Evolutionary conservation across 2,329 filamentous ascomycete species (phyloP).

Genomic region (Aspergillus carbonarius): DNA sequence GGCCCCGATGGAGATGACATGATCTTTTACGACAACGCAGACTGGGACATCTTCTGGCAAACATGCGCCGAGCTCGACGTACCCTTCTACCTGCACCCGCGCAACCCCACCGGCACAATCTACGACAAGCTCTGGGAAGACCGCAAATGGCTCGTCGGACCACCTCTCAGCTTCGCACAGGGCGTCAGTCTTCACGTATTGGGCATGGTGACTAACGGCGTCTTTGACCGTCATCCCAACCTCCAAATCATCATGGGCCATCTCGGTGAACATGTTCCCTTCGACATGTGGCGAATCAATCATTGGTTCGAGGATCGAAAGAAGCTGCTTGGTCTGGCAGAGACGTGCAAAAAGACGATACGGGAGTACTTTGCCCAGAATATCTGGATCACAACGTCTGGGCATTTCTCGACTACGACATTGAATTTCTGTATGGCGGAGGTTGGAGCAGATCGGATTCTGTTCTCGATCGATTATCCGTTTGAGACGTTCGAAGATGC

Average conservation of each 20-base stretch:
- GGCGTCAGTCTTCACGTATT: slow-evolving; percentile 60
- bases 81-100: slow-evolving; percentile 64
- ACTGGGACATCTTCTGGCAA: slow-evolving; percentile 61
- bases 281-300: slow-evolving; percentile 51
- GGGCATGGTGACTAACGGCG: slow-evolving; percentile 52
- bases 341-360: slow-evolving; percentile 47
- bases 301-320: slow-evolving; percentile 44
- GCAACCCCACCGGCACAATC: slow-evolving; percentile 57
- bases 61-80: slow-evolving; percentile 60
- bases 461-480: slow-evolving; percentile 45
- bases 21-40: slow-evolving; percentile 63
- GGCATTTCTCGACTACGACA: slow-evolving; percentile 43
- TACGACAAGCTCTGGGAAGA: slow-evolving; percentile 60
- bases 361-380: slow-evolving; percentile 45
- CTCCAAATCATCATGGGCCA: slow-evolving; percentile 51
- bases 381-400: slow-evolving; percentile 45
- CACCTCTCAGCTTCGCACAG: slow-evolving; percentile 59
- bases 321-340: slow-evolving; percentile 35
- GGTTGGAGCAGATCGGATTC: slow-evolving; percentile 40
- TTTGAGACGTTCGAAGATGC: slow-evolving; percentile 43
- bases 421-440: slow-evolving; percentile 42
- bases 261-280: slow-evolving; percentile 52
- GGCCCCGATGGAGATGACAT: slow-evolving; percentile 59
- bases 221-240: slow-evolving; percentile 50
- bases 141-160: slow-evolving; percentile 60